Conservation (phyloP, 257 asterid species). For the Solanum rostratum region DNA sequence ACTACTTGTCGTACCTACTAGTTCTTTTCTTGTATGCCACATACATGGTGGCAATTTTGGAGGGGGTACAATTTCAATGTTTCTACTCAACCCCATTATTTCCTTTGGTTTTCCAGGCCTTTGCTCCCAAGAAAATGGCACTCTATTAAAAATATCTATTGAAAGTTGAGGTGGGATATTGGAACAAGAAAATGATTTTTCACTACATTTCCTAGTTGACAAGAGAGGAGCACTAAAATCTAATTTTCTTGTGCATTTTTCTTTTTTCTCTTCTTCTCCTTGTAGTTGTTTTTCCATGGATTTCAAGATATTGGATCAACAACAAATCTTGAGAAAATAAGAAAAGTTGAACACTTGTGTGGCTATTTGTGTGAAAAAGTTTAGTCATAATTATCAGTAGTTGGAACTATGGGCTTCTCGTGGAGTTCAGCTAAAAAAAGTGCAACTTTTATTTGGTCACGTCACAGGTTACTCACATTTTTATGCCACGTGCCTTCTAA, state of each 20-base stretch:
- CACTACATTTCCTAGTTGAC: constrained; percentile 37
- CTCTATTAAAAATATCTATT: constrained; percentile 19
- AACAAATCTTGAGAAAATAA: neutral
- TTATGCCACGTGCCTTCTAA: neutral
- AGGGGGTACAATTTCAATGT: constrained; percentile 6
- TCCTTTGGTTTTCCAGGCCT: constrained; percentile 68
- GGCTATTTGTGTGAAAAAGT: constrained; percentile 5
- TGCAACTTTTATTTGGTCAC: neutral
- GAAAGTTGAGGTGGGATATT: constrained; percentile 1
- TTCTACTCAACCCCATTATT: neutral
- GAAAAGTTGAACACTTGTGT: neutral
- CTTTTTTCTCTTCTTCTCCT: constrained; percentile 17
- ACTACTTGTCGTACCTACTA: neutral
- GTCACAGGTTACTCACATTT: constrained; percentile 9
- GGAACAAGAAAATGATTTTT: neutral
- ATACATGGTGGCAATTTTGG: constrained; percentile 49
- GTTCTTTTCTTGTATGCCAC: constrained; percentile 18
- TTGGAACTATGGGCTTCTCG: constrained; percentile 49
- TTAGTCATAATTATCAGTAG: constrained; percentile 21
- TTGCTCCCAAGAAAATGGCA: constrained; percentile 79
- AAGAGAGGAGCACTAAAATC: constrained; percentile 57
- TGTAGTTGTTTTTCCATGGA: constrained; percentile 31
- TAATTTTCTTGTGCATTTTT: constrained; percentile 33
- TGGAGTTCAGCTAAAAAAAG: constrained; percentile 28
- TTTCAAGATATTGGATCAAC: neutral